These are phyloP conservation scores for Russula olivacea DNA, from an alignment of 768 basidiomycete genomes.

Conservation along the genomic window DNA sequence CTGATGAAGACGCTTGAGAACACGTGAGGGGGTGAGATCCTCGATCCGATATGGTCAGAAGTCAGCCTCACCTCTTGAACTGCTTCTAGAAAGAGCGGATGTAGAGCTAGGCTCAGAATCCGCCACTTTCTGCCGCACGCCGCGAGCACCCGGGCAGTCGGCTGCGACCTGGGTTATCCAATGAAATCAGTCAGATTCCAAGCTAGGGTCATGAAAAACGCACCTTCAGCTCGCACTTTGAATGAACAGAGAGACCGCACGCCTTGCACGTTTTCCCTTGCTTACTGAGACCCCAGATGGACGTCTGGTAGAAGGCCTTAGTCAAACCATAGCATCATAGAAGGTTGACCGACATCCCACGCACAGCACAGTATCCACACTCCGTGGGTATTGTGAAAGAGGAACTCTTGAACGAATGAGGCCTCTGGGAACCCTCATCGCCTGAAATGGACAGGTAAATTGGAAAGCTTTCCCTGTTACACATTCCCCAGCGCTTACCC, in stretches of 20 bases:
- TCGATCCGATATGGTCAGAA: slow-evolving; percentile 14
- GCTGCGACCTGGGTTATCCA: slow-evolving; percentile 55
- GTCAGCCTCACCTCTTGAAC: slow-evolving; percentile 27
- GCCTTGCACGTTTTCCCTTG: slow-evolving; percentile 79
- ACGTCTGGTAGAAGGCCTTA: slow-evolving; percentile 43
- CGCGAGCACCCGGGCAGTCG: slow-evolving; percentile 45
- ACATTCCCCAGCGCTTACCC: slow-evolving; percentile 39
- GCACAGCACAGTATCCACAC: slow-evolving; percentile 63
- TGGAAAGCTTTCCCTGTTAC: neutral
- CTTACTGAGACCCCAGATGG: slow-evolving; percentile 84
- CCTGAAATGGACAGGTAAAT: slow-evolving; percentile 36
- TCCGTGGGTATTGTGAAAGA: slow-evolving; percentile 81
- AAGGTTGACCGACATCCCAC: neutral
- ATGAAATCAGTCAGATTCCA: slow-evolving; percentile 7
- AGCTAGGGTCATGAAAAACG: slow-evolving; percentile 16
- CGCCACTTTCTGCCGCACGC: slow-evolving; percentile 26
- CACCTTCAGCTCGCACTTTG: slow-evolving; percentile 84
- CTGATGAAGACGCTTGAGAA: slow-evolving; percentile 20
- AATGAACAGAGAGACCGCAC: slow-evolving; percentile 74
- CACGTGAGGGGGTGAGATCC: slow-evolving; percentile 22
- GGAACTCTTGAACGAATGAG: slow-evolving; percentile 79
- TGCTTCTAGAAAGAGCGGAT: slow-evolving; percentile 34
- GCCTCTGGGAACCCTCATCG: slow-evolving; percentile 64
- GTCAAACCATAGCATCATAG: slow-evolving; percentile 1
- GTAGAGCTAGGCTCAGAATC: slow-evolving; percentile 31